These are phyloP conservation scores for Globisporangium echinulatum DNA, from an alignment of 352 stramenopile species.

Conservation along the genomic window DNA sequence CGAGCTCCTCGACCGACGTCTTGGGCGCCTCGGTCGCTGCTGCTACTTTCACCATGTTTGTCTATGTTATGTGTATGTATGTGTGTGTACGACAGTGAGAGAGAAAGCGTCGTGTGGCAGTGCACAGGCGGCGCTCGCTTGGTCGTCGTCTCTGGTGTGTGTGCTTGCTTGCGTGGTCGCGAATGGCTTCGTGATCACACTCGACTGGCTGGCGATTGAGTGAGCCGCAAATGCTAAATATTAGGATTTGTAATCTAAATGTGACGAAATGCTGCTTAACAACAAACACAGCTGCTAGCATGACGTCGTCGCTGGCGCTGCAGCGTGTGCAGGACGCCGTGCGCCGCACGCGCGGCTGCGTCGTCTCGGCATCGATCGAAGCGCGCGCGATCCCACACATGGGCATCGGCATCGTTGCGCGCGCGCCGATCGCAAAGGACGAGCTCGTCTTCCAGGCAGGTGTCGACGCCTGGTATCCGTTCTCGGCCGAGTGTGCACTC, in stretches of 20 bases:
- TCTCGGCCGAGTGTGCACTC: conserved; percentile 67
- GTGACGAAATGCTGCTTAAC: background rate
- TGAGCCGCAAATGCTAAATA: background rate
- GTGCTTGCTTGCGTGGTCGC: background rate
- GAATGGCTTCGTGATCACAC: conserved; percentile 5
- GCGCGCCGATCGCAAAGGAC: conserved; percentile 45
- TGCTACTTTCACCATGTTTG: conserved; percentile 31
- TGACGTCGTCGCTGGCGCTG: conserved; percentile 17
- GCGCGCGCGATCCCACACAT: conserved; percentile 40
- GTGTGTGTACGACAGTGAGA: too few relatives aligned
- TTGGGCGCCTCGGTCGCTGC: conserved; percentile 34
- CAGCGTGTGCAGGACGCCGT: conserved; percentile 47
- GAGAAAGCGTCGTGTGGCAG: background rate
- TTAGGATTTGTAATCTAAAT: background rate
- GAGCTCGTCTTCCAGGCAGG: conserved; percentile 57
- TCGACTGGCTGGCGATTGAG: background rate
- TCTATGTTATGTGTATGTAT: background rate
- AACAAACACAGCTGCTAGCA: background rate
- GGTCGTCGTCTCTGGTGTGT: background rate
- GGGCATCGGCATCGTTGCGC: conserved; percentile 59
- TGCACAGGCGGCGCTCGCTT: background rate
- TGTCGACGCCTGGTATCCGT: conserved; percentile 53
- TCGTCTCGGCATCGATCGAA: conserved; percentile 50
- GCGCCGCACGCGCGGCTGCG: conserved; percentile 38
- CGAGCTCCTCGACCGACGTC: conserved; percentile 79